Percentiles rank a stretch among this genome's conserved stretches.
Conservation (phyloP, 2,329 filamentous ascomycete species). For the Phialocephala subalpina region DNA sequence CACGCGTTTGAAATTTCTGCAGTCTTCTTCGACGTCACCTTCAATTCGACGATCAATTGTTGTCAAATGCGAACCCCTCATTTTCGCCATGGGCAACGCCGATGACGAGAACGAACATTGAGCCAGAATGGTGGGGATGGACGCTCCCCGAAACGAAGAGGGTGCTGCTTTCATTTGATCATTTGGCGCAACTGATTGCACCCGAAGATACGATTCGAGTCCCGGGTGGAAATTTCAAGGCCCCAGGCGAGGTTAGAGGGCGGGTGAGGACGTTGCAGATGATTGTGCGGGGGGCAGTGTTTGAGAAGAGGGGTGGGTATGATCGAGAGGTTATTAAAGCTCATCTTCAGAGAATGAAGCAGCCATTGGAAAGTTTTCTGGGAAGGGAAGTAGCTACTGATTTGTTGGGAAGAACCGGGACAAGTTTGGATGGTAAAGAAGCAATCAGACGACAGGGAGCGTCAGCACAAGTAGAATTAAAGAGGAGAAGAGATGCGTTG, state of each 20-base stretch:
- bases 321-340: not conserved
- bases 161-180: conserved; percentile 3
- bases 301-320: not conserved
- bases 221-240: not conserved
- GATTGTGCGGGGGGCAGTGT: not conserved
- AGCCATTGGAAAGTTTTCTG: not conserved
- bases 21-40: not conserved
- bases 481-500: conserved; percentile 1
- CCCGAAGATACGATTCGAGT: not conserved
- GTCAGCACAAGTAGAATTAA: not conserved
- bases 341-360: not conserved
- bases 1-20: not conserved
- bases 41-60: not conserved
- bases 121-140: conserved; percentile 8
- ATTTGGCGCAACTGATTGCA: conserved; percentile 5
- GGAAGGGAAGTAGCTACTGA: not conserved
- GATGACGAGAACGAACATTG: not conserved
- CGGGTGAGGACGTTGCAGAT: conserved; percentile 11
- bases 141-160: not conserved
- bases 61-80: not conserved
- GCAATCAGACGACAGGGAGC: not conserved
- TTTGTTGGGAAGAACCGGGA: not conserved
- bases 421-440: not conserved
- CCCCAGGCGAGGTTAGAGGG: conserved; percentile 5
- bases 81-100: not conserved